Evolutionary conservation across 306 rosid genomes (phyloP), one percentile per base, ranked within the genome.

Genomic region (Trifolium fragiferum): DNA sequence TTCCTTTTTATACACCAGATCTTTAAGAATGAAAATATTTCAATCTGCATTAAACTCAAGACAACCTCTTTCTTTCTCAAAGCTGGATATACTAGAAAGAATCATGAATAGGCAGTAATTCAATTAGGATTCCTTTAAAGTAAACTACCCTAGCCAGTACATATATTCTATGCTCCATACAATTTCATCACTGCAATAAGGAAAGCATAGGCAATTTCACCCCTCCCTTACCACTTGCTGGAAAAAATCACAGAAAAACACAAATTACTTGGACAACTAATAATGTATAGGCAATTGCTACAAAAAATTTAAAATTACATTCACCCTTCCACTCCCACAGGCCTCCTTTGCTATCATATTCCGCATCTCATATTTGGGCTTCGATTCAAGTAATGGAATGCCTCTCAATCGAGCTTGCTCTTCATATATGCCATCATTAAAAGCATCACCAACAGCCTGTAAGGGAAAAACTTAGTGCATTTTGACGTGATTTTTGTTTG

Each of bases 361-460:
- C 70, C 96, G 91, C 99, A 94, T 90, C 85, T 90, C 90, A 78
- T 94, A 92, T 84, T 88, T 92, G 59, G 99, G 97, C 83, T 90
- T 90, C 14, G 99, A 94, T 83, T 90, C 99, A 75, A 94, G 87
- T 40, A 91, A 88, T 10, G 99, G 99, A 74, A 94, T 90, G 78
- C 96, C 86, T 85, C 35, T 91, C 74, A 92, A 70, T 73, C 90
- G 91, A 23, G 90, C 97, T 68, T 94, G 98, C 66, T 88, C 97
- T 73, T 94, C 99, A 60, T 91, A 94, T 35, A 94, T 78, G 65
- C 99, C 99, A 83, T 94, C 87, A 27, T 84, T 84, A 78, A 84
- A 84, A 77, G 83, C 87, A 84, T 84, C 87, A 51, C 87, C 99
- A 77, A 92, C 99, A 77, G 98, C 97, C 98, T 91, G 96, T 47